Evolutionary conservation across 768 basidiomycete species (phyloP).

Genomic region (Mrakia frigida): DNA sequence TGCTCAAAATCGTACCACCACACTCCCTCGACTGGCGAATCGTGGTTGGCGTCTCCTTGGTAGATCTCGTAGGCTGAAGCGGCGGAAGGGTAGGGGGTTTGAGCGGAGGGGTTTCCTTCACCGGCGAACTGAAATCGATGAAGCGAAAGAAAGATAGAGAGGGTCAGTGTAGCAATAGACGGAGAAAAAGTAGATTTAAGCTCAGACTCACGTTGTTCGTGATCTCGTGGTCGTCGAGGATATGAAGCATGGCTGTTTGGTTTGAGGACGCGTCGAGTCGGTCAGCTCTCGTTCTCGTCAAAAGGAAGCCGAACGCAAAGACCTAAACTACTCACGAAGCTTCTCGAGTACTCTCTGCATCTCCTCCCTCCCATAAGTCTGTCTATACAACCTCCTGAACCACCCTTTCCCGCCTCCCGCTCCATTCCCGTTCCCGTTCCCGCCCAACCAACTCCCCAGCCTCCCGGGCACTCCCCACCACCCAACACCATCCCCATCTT

Average conservation of each 20-base stretch:
- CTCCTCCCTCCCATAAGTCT: conserved; percentile 61
- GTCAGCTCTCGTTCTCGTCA: background rate
- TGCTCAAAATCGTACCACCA: conserved; percentile 18
- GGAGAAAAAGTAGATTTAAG: no score
- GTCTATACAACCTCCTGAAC: conserved; percentile 62
- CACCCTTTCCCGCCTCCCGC: conserved; percentile 44
- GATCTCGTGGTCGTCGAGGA: conserved; percentile 61
- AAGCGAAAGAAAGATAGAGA: background rate
- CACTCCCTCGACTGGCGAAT: background rate
- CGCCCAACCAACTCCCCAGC: background rate
- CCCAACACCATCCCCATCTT: conserved; percentile 37
- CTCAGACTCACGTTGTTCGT: conserved; percentile 53
- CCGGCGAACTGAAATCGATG: conserved; percentile 49
- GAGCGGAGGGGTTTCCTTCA: conserved; percentile 51
- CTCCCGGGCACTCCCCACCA: conserved; percentile 4
- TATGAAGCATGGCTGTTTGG: conserved; percentile 58
- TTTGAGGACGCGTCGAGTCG: background rate
- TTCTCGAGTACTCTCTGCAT: conserved; percentile 64
- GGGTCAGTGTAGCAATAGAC: background rate
- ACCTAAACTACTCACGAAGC: conserved; percentile 54
- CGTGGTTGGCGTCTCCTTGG: conserved; percentile 51
- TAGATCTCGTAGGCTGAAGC: conserved; percentile 59
- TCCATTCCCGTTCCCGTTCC: background rate
- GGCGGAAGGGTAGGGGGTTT: conserved; percentile 56
- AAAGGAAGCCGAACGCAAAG: background rate